Evolutionary conservation across 73 alveolate species (phyloP).

Genomic region (Loxodes magnus): DNA sequence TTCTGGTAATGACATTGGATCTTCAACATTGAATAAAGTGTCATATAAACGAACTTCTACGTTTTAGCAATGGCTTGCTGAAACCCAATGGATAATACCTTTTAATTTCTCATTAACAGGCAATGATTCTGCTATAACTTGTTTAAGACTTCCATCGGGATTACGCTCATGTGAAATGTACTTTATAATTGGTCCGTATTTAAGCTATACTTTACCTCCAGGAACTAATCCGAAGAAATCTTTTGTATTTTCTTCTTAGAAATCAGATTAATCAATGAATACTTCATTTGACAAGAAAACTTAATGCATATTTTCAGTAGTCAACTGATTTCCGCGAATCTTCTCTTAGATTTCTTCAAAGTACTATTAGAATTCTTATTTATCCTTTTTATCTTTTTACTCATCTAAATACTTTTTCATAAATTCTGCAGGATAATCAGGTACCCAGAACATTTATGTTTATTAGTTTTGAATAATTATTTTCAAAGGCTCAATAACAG

Average conservation of each 20-base stretch:
- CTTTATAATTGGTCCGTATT: slow-evolving; percentile 70
- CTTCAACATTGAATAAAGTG: slow-evolving; percentile 61
- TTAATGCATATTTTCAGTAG: slow-evolving; percentile 13
- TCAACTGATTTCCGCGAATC: too few relatives aligned
- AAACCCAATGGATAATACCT: slow-evolving; percentile 94
- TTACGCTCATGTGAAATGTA: slow-evolving; percentile 58
- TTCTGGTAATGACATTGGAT: slow-evolving; percentile 71
- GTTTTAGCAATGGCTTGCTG: slow-evolving; percentile 67
- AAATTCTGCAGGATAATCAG: slow-evolving; percentile 77
- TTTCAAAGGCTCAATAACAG: slow-evolving; percentile 84
- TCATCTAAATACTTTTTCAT: slow-evolving; percentile 21
- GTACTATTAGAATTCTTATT: background rate
- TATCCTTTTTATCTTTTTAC: background rate
- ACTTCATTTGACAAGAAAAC: slow-evolving; percentile 53
- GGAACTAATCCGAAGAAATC: slow-evolving; percentile 91
- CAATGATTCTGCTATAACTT: slow-evolving; percentile 52
- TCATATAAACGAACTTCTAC: slow-evolving; percentile 87
- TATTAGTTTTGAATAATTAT: slow-evolving; percentile 62
- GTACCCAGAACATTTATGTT: slow-evolving; percentile 55
- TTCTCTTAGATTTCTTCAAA: too few relatives aligned
- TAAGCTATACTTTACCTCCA: slow-evolving; percentile 82
- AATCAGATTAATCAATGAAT: slow-evolving; percentile 81
- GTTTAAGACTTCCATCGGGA: slow-evolving; percentile 56
- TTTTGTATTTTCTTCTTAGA: slow-evolving; percentile 66
- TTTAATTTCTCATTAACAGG: slow-evolving; percentile 70